Evolutionary conservation across 768 basidiomycete species (phyloP).

Genomic region (Cystobasidiopsis lactophilus): DNA sequence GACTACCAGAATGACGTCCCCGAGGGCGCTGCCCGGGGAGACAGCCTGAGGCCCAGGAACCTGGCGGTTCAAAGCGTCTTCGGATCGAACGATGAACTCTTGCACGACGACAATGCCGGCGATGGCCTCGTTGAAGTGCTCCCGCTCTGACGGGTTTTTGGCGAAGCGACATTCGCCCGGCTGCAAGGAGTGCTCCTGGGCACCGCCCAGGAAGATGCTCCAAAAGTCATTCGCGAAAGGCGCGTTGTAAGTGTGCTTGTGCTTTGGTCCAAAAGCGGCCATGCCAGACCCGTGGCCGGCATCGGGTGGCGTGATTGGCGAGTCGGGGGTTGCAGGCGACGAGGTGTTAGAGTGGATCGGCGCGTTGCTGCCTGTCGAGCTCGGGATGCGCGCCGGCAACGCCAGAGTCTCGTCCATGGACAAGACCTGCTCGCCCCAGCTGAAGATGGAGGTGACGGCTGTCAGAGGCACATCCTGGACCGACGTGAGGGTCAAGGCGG

Average conservation of each 20-base stretch:
- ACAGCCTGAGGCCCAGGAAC: not conserved
- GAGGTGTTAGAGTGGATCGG: no score
- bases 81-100: constrained; percentile 13
- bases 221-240: constrained; percentile 16
- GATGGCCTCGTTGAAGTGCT: constrained; percentile 10
- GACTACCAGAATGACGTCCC: constrained; percentile 17
- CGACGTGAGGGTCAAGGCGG: constrained; percentile 9
- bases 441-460: constrained; percentile 14
- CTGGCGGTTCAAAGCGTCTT: not conserved
- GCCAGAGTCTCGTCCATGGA: constrained; percentile 8
- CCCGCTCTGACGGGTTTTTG: constrained; percentile 9
- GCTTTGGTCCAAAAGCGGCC: not conserved
- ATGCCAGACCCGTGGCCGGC: not conserved
- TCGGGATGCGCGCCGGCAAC: not conserved
- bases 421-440: constrained; percentile 9
- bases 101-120: constrained; percentile 14
- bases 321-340: no score
- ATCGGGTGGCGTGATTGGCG: no score
- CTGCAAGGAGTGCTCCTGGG: not conserved
- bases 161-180: not conserved
- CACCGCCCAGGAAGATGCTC: constrained; percentile 8
- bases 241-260: constrained; percentile 11
- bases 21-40: constrained; percentile 9
- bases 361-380: no score
- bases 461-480: constrained; percentile 10